Evolutionary conservation across 2,329 filamentous ascomycete genomes (phyloP), one percentile per base, ranked within the genome.

Genomic region (Penicillium glabrum): DNA sequence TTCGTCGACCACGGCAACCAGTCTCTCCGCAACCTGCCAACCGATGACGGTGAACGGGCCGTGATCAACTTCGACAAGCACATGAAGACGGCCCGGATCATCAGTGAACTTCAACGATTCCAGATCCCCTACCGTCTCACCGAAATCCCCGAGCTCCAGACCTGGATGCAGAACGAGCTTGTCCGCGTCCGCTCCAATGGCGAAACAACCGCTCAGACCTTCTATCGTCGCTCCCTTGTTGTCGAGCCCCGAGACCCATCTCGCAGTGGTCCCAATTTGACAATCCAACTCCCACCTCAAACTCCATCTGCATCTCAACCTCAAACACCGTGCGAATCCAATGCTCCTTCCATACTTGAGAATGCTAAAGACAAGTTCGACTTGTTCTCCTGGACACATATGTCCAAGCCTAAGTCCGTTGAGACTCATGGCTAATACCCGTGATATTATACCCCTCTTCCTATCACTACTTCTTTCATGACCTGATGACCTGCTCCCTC

Each of bases 1-100:
- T 98, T 99, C 75, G 89, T 96, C 53, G 92, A 98, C 70, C 92
- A 93, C 62, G 95, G 95, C 60, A 98, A 98, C 73, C 89, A 90
- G 33, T 86, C 91, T 5, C 93, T 89, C 2, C 91, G 93, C 67
- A 88, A 89, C 67, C 84, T 96, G 21, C 85, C 85, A 0, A 80
- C 70, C 14, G 85, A 89, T n/a, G 83, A 86, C 29, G 77, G 79
- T 27, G 84, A 86, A 26, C 83, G 91, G 67, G 86, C 87, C 0
- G 90, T 98, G 31, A 91, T 99, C 81, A 99, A 99, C 77, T 98
- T 97, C 68, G 93, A 98, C 80, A 98, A 98, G 78, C 92, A 98
- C 72, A 89, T 87, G 67, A 91, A 92, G 65, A 98, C 93, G 3
- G 93, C 93, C 46, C 95, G 93, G 76, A 96, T 98, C 70, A 96